Base-by-base conservation (phyloP, 306 rosid species). In the Astragalus glycyphyllos region DNA sequence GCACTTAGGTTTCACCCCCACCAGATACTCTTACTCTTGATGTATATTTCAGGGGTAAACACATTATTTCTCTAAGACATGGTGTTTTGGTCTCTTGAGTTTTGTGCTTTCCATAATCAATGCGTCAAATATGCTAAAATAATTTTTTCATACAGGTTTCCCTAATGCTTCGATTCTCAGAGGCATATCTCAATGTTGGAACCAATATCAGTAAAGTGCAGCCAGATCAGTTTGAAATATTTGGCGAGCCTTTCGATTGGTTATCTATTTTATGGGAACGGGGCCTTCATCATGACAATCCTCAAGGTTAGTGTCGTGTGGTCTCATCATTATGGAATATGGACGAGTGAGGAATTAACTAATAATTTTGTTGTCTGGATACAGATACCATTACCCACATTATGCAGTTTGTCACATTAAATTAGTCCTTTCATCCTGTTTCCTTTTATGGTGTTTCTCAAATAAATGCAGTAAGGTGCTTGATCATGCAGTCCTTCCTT, bases 401-500 rank as follows among this genome's bases (percentile, higher is more conserved):
- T 37, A 34, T 59, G 14, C 59, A 17, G 46, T 55, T 54, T 77
- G 67, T 66, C 38, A 20, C 40, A 20, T 64, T 23, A 62, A 62
- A 62, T 64, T 50, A 58, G 44, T 56, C 53, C 64, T 66, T 76
- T 47, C 74, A 62, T 51, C 11, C 12, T 4, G 48, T 65, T 54
- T 68, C 38, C 44, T 38, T 68, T 57, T 58, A 14, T 40, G 49
- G 11, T 64, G 72, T 73, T 79, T 72, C 51, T 38, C 73, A 58
- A 82, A 68, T 71, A 63, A 56, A 76, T 84, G 96, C 90, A 93
- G 98, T 93, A 68, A 87, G 98, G 85, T 87, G 94, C 92, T 77
- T 90, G 87, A 85, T 90, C 84, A 90, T 93, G 97, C 90, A 84
- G 78, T 88, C 96, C 77, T 88, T 93, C 79, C 82, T 90, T 74